Percentiles rank a stretch among this genome's conserved stretches.
Evolutionary conservation across 345 rosid species (phyloP).

Genomic region (Odontarrhena argentea): DNA sequence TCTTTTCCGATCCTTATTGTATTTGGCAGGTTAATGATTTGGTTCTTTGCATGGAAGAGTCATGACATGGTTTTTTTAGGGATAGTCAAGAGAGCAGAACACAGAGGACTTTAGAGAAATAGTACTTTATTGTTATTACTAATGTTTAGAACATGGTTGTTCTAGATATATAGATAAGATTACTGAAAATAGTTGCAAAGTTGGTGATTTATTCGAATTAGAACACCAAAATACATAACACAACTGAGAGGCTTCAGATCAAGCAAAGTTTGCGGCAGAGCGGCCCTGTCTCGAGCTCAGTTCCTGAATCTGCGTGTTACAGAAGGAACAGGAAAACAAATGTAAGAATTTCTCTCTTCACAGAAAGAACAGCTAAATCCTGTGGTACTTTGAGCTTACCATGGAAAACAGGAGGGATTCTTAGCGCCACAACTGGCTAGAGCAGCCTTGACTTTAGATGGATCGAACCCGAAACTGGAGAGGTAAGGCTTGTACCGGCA

Average conservation of each 20-base stretch:
- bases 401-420: constrained; percentile 39
- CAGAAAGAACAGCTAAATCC: neutral
- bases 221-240: constrained; percentile 16
- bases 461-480: constrained; percentile 43
- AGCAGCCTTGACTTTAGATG: constrained; percentile 46
- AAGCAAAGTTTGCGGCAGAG: constrained; percentile 2
- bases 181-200: constrained; percentile 23
- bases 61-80: constrained; percentile 22
- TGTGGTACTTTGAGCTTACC: constrained; percentile 14
- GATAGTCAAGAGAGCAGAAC: constrained; percentile 21
- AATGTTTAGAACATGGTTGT: constrained; percentile 23
- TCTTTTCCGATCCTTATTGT: too few species aligned
- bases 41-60: constrained; percentile 16
- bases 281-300: neutral
- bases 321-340: constrained; percentile 14
- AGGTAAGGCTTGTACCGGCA: constrained; percentile 49
- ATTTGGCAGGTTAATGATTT: neutral
- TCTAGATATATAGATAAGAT: constrained; percentile 23
- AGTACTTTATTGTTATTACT: constrained; percentile 14
- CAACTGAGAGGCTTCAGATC: neutral
- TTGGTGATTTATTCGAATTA: constrained; percentile 22
- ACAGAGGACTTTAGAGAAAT: neutral
- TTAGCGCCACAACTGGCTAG: constrained; percentile 43
- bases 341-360: constrained; percentile 6
- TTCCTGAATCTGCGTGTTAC: constrained; percentile 29